phyloP scores from a whole-genome alignment of 148 eudicot species.

The Fagopyrum esculentum region DNA sequence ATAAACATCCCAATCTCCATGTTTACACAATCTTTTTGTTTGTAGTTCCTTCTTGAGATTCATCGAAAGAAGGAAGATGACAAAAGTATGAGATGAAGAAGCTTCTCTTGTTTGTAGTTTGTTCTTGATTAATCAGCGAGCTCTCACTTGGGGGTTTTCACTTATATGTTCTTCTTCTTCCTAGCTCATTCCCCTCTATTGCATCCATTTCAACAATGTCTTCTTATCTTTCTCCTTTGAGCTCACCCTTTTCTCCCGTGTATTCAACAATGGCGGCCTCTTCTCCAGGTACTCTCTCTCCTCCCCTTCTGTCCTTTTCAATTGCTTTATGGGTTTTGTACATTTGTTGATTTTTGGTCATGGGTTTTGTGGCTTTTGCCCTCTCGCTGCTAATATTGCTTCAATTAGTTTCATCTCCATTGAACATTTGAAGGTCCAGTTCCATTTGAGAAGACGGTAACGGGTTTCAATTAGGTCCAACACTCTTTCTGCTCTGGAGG shows the following conservation, averaged over 20 bases:
- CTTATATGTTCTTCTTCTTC: background rate
- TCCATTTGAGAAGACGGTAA: constrained; percentile 3
- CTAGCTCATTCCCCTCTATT: background rate
- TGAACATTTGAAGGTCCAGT: background rate
- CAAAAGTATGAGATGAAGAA: constrained; percentile 13
- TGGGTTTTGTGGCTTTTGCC: background rate
- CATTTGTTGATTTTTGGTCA: background rate
- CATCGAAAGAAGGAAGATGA: constrained; percentile 5
- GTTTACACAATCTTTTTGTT: background rate
- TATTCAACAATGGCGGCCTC: constrained; percentile 35
- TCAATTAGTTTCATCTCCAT: background rate
- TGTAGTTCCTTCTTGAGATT: background rate
- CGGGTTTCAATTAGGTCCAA: background rate
- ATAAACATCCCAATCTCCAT: constrained; percentile 8
- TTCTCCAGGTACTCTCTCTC: constrained; percentile 36
- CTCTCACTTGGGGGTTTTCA: constrained; percentile 17
- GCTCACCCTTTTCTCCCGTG: constrained; percentile 21
- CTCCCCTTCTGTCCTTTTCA: background rate
- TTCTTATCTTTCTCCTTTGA: constrained; percentile 25
- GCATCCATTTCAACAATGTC: background rate
- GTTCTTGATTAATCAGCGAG: constrained; percentile 22
- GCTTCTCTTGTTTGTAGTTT: constrained; percentile 16
- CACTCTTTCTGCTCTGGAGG: background rate
- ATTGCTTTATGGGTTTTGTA: background rate
- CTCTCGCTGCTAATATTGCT: background rate